phyloP scores from a whole-genome alignment of 805 yeast species.

The Barnettozyma californica region DNA sequence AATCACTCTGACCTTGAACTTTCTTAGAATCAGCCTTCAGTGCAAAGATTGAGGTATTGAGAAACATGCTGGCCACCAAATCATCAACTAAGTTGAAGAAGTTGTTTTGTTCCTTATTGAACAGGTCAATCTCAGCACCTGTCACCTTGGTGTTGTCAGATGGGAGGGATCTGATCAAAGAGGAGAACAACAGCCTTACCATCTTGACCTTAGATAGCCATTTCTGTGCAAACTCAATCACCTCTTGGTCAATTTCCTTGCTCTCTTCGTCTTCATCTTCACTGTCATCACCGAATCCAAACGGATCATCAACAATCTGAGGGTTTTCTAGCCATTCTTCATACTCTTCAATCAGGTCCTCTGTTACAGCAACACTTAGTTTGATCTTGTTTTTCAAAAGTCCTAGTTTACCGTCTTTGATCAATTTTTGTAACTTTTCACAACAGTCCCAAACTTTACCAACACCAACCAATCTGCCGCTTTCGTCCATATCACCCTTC shows the following conservation, averaged over 20 bases:
- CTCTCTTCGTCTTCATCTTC: slow-evolving; percentile 27
- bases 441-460: slow-evolving; percentile 73
- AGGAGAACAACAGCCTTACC: slow-evolving; percentile 51
- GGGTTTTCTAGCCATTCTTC: slow-evolving; percentile 69
- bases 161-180: slow-evolving; percentile 56
- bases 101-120: slow-evolving; percentile 37
- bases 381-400: slow-evolving; percentile 43
- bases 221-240: slow-evolving; percentile 35
- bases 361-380: slow-evolving; percentile 40
- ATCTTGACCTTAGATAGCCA: slow-evolving; percentile 54
- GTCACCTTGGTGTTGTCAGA: slow-evolving; percentile 24
- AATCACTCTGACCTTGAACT: slow-evolving; percentile 18
- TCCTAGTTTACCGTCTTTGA: slow-evolving; percentile 48
- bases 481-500: slow-evolving; percentile 19
- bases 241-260: slow-evolving; percentile 29
- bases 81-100: slow-evolving; percentile 50
- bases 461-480: slow-evolving; percentile 47
- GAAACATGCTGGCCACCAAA: slow-evolving; percentile 50
- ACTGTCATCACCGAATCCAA: slow-evolving; percentile 35
- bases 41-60: slow-evolving; percentile 26
- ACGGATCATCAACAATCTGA: slow-evolving; percentile 41
- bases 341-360: slow-evolving; percentile 63
- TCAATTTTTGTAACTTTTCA: slow-evolving; percentile 38
- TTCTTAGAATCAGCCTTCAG: slow-evolving; percentile 29
- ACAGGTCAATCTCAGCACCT: slow-evolving; percentile 43